Base-by-base conservation (phyloP, 257 asterid species). In the Fraxinus pennsylvanica region DNA sequence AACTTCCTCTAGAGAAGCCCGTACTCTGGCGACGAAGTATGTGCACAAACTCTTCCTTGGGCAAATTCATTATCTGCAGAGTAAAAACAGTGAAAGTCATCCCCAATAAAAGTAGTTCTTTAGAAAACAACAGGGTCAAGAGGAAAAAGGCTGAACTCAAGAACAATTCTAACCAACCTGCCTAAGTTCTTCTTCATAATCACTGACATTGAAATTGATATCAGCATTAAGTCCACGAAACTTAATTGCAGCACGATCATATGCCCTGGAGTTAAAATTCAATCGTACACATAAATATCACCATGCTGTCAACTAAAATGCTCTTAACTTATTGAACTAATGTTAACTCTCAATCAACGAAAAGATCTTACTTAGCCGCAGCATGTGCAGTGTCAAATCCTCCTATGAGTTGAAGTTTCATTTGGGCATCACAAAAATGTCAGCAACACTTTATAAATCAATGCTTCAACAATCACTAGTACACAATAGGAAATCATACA, bases 361-460 rank as follows among this genome's bases (percentile, higher is more conserved):
- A 67, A 79, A 8, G 63, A 59, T 76, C 81, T 81, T 87, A 95
- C 99, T 96, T 92, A 76, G 99, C 99, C 17, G 99, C 99, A 72
- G 96, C 85, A 86, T 91, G 99, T 21, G 99, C 99, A 78, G 99
- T 95, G 86, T 95, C 99, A 74, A 94, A 95, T 39, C 98, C 99
- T 70, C 99, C 99, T 95, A 73, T 6, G n/a, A 84, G 67, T 77
- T 59, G 50, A 72, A 74, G 69, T 83, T 69, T 61, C 76, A 74
- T 72, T 80, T 73, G 8, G 84, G 65, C 79, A 72, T 76, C 69
- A 68, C 52, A 68, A 29, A 47, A 70, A 66, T 25, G 72, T 79
- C 71, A 73, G 78, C 14, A 82, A 69, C 71, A 38, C 9, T 75
- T 76, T 6, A 61, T 25, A 63, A 38, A 27, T 25, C 10, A 76